phyloP scores from a whole-genome alignment of 1,284 basidiomycete species.

The Mycocalia duriaeana region DNA sequence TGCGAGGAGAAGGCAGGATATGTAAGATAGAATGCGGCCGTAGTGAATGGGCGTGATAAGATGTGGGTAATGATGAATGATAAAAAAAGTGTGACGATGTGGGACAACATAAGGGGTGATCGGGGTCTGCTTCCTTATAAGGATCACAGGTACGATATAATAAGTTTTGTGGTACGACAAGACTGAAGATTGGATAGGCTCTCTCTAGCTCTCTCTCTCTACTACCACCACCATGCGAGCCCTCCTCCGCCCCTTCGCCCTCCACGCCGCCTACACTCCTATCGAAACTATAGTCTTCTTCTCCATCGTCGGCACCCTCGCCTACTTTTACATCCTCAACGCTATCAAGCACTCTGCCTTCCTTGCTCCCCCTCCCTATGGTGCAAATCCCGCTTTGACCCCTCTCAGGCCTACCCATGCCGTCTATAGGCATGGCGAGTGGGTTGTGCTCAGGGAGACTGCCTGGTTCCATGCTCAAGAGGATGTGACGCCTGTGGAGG shows the following conservation, averaged over 20 bases:
- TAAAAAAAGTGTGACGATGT: no score
- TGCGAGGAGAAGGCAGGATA: not conserved
- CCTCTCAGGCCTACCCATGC: constrained; percentile 52
- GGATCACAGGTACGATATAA: not conserved
- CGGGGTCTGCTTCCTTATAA: not conserved
- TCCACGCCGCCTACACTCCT: constrained; percentile 60
- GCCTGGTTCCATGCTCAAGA: constrained; percentile 41
- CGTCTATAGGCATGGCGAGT: constrained; percentile 45
- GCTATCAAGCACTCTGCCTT: constrained; percentile 78
- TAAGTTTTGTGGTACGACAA: not conserved
- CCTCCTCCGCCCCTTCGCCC: constrained; percentile 55
- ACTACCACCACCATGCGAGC: constrained; percentile 40
- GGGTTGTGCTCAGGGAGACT: constrained; percentile 49
- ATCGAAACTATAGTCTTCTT: constrained; percentile 87
- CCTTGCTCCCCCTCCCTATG: constrained; percentile 57
- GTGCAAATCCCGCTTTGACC: constrained; percentile 33
- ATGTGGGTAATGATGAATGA: no score
- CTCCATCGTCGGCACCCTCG: constrained; percentile 82
- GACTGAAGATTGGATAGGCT: not conserved
- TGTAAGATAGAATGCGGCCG: not conserved
- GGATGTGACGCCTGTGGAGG: constrained; percentile 42
- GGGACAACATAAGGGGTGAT: not conserved
- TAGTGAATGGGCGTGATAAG: no score
- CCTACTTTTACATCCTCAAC: constrained; percentile 87
- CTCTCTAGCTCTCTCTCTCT: not conserved